Base-by-base conservation (phyloP, 805 yeast species). In the Kurtzmaniella cleridarum region DNA sequence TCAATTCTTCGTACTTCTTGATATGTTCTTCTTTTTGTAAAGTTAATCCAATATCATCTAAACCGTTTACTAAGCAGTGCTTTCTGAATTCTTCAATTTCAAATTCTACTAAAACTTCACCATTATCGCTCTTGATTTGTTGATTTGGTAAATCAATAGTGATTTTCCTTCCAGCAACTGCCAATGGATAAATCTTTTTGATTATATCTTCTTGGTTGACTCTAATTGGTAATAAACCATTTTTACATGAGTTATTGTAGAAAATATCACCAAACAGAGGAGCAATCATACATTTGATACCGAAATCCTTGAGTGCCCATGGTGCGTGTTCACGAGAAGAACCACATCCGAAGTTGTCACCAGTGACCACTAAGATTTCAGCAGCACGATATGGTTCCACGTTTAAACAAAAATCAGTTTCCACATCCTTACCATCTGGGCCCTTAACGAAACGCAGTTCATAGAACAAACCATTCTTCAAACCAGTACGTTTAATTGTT, bases 321-420 rank as follows among this genome's bases (percentile, higher is more conserved):
- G 98, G 98, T 27, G 98, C 98, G 57, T 93, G 98, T 66, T 93
- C 98, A 76, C 98, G 87, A 2, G 97, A 90, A 30, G 97, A 90
- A 55, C 98, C 98, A 72, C 98, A 93, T 50, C 98, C 98, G 60
- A 93, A 93, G 73, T 93, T 93, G 60, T 87, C 95, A 62, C 98
- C 98, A 32, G 95, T 80, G 43, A 89, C 95, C 50, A 91, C 83
- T 49, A 93, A 71, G 50, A 91, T 82, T 63, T 84, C 81, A 15
- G 98, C 83, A 17, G 74, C 55, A 49, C 81, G 78, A 73, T 80
- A 91, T 38, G 96, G 96, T 40, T 73, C 84, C 37, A 79, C 86
- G 62, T 93, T 93, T 52, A 93, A 75, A 40, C 85, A 84, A 49
- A 93, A 93, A 58, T 91, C 96, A n/a, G 96, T 90, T 55, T 77